Evolutionary conservation across 768 basidiomycete species (phyloP), one percentile per base, ranked within the genome.

Genomic region (Rhizopogon salebrosus): DNA sequence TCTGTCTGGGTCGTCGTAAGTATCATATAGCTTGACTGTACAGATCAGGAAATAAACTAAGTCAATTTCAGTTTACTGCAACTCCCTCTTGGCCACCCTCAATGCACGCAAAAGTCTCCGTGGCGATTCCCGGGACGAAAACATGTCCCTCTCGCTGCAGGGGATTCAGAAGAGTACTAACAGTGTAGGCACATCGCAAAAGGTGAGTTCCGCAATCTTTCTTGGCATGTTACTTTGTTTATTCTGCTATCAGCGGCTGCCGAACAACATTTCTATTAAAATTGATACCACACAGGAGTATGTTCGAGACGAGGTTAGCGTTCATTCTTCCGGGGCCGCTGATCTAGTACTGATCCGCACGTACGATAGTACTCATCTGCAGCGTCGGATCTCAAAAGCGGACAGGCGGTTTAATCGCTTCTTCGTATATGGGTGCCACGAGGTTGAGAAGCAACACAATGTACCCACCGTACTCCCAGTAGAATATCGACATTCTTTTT

Each of bases 231-330:
- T 5, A 11, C 13, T 10, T 18, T 20, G 37, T 1, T 40, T 35
- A 18, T 56, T n/a, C 4, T 36, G 11, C 8, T 4, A 29, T 53
- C 26, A 60, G 65, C 55, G 45, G 3, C 1, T 41, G 57, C 73
- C 74, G 41, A 74, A 76, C 46, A 78, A 78, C 55, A 80, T 84
- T 57, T 80, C 82, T 31, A 83, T 85, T 68, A 80, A 82, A 67
- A 80, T 85, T 52, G 80, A 84, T 61, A 84, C 83, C 7, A 82
- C 73, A 37, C 74, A 80, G 26, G 82, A 84, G 52, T 73, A 70
- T 42, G 62, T 69, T 42, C 72, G 65, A 31, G 80, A 82, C 55
- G 65, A 59, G 54, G 67, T 67, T 20, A 48, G 66, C n/a, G 8
- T 8, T 36, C 3, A 26, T 29, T 14, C 16, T 51, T 51, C 6